Conservation (phyloP, 352 stramenopile species). For the Globisporangium echinulatum region DNA sequence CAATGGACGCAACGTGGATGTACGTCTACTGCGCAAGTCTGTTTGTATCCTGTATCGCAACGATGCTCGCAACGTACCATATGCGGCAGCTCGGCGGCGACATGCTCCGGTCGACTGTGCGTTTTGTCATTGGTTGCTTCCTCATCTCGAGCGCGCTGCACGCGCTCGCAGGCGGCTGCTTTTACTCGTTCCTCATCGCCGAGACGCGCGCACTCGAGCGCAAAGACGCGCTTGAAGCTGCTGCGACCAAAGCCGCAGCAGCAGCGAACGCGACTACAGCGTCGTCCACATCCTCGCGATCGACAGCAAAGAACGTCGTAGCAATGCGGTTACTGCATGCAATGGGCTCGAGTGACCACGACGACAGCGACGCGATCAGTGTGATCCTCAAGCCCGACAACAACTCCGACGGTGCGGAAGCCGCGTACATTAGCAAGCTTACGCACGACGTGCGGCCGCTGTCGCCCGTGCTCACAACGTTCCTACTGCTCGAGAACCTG, state of each 20-base stretch:
- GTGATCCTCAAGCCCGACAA: constrained; percentile 29
- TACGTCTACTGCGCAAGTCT: constrained; percentile 51
- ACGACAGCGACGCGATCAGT: constrained; percentile 10
- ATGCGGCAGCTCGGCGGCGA: constrained; percentile 59
- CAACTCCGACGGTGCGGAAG: constrained; percentile 44
- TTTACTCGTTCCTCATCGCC: constrained; percentile 52
- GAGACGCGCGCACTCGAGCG: constrained; percentile 12
- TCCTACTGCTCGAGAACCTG: constrained; percentile 52
- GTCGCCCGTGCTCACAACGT: constrained; percentile 29
- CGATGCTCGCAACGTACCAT: constrained; percentile 49
- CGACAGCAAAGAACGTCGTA: neutral
- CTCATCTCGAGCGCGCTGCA: constrained; percentile 47
- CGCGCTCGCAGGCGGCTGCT: constrained; percentile 37
- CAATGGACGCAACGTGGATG: constrained; percentile 42
- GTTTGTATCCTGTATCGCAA: constrained; percentile 49
- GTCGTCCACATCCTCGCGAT: neutral
- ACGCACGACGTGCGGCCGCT: constrained; percentile 37
- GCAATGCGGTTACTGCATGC: neutral
- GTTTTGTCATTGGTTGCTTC: constrained; percentile 63
- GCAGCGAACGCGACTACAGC: constrained; percentile 18
- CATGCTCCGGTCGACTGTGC: constrained; percentile 61
- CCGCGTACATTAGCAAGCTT: constrained; percentile 55
- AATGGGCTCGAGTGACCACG: neutral
- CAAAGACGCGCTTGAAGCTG: neutral
- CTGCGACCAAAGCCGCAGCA: neutral